Evolutionary conservation across 441 rosid species (phyloP).

Genomic region (Euphorbia celastroides): DNA sequence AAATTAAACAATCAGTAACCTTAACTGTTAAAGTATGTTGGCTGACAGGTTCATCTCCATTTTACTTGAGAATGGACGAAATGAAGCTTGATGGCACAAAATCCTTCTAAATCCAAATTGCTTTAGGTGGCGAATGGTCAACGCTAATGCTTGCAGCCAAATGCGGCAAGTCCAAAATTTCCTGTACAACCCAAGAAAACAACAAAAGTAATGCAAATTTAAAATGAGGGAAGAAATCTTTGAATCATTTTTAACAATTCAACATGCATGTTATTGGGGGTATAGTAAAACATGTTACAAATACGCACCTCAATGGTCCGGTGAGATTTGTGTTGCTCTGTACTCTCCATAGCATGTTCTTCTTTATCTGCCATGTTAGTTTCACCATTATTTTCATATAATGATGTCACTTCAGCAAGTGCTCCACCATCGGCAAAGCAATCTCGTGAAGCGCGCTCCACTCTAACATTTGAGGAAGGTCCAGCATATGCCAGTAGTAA

Average conservation of each 20-base stretch:
- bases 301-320: constrained; percentile 44
- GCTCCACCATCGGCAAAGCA: constrained; percentile 59
- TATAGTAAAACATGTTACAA: background rate
- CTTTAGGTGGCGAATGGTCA: constrained; percentile 60
- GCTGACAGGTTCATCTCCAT: constrained; percentile 82
- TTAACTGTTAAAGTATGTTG: constrained; percentile 84
- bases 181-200: constrained; percentile 36
- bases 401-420: constrained; percentile 62
- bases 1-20: constrained; percentile 32
- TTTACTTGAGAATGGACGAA: constrained; percentile 64
- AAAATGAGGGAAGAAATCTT: background rate
- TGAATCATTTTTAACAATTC: background rate
- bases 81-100: constrained; percentile 58
- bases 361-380: constrained; percentile 26
- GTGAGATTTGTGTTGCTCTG: constrained; percentile 21
- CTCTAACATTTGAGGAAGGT: constrained; percentile 74
- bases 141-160: constrained; percentile 85
- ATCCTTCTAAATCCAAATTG: constrained; percentile 90
- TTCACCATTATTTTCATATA: constrained; percentile 44
- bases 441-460: constrained; percentile 53
- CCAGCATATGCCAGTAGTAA: constrained; percentile 75
- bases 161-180: constrained; percentile 71
- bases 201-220: constrained; percentile 7
- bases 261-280: background rate
- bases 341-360: constrained; percentile 23